Evolutionary conservation across 352 stramenopile species (phyloP).

Genomic region (Peronospora farinosa): DNA sequence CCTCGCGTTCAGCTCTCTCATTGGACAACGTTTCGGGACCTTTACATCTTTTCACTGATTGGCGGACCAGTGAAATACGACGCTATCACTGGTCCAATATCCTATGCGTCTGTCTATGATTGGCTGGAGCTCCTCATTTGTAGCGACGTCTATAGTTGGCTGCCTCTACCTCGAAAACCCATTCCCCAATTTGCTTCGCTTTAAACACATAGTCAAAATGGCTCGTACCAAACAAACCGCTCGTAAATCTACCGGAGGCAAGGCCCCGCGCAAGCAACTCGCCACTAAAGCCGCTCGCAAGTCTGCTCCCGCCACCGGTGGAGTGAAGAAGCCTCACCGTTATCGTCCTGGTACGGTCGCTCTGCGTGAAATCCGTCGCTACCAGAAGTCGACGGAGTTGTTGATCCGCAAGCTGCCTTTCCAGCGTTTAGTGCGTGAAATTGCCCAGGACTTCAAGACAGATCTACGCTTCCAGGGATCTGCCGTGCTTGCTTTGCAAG

Average conservation of each 20-base stretch:
- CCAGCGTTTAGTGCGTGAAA: conserved; percentile 91
- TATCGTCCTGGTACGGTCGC: conserved; percentile 84
- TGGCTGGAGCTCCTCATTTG: conserved; percentile 17
- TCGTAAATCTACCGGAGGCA: conserved; percentile 92
- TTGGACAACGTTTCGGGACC: conserved; percentile 21
- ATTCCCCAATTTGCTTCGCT: conserved; percentile 57
- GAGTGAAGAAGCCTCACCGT: conserved; percentile 90
- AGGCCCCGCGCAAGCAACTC: conserved; percentile 92
- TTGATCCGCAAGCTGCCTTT: conserved; percentile 96
- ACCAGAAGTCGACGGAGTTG: conserved; percentile 95
- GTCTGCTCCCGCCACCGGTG: conserved; percentile 84
- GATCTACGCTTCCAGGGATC: conserved; percentile 87
- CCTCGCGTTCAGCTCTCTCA: conserved; percentile 13
- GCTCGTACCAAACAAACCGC: conserved; percentile 96
- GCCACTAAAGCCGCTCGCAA: conserved; percentile 91
- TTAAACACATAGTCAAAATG: conserved; percentile 56
- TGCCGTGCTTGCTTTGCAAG: conserved; percentile 80
- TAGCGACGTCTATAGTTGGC: conserved; percentile 1
- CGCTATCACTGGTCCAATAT: conserved; percentile 4
- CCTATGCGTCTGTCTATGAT: conserved; percentile 3
- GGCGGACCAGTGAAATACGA: conserved; percentile 9
- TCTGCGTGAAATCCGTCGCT: conserved; percentile 95
- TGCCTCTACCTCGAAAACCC: background rate
- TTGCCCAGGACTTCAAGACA: conserved; percentile 84
- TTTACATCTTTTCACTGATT: conserved; percentile 16